phyloP scores from a whole-genome alignment of 2,329 filamentous ascomycete species.

The Tolypocladium nubicola region DNA sequence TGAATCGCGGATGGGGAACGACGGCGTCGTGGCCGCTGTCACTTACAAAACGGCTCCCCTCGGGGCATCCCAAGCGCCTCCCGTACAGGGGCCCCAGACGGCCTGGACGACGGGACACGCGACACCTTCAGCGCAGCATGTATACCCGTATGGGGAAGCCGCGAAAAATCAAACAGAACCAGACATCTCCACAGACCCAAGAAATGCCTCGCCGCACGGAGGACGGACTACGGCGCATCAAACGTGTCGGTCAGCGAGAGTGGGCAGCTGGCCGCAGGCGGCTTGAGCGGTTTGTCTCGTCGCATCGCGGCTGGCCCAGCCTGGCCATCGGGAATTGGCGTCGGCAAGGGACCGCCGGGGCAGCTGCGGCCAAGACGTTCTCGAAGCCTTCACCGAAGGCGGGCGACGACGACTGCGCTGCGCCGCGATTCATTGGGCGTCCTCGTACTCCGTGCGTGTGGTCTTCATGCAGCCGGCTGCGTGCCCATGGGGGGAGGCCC shows the following conservation, averaged over 20 bases:
- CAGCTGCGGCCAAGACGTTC: neutral
- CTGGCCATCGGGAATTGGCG: neutral
- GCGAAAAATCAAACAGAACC: neutral
- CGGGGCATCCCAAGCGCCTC: neutral
- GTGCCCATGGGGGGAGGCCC: neutral
- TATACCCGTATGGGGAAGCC: neutral
- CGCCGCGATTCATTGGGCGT: neutral
- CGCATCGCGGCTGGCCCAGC: too few species aligned
- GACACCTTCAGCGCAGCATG: neutral
- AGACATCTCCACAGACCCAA: neutral
- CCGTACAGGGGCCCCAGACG: too few species aligned
- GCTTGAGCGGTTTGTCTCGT: neutral
- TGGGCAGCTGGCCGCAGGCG: neutral
- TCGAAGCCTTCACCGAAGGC: slow-evolving; percentile 1
- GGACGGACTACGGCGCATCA: neutral
- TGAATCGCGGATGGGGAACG: too few species aligned
- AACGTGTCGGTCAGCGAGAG: neutral
- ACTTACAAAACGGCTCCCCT: neutral
- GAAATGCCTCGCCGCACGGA: neutral
- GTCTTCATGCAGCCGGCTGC: neutral
- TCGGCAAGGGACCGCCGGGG: neutral
- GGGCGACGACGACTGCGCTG: neutral
- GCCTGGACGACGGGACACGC: neutral
- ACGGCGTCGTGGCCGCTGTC: neutral
- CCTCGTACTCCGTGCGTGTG: neutral